Evolutionary conservation across 1,284 basidiomycete genomes (phyloP).

Genomic region (Irpex sp.): DNA sequence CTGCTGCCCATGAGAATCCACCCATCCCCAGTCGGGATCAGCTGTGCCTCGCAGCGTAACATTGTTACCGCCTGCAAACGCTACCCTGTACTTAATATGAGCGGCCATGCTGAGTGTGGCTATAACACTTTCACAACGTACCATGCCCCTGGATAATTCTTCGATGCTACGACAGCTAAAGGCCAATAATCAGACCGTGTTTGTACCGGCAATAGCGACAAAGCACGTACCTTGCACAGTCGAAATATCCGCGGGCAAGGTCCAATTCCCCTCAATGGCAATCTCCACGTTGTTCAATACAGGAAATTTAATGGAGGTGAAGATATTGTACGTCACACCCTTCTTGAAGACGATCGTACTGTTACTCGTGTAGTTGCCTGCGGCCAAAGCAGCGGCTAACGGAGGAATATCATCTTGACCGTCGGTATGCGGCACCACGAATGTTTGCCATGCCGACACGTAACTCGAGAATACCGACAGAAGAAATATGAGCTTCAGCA

Average conservation of each 20-base stretch:
- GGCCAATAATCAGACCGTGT: background rate
- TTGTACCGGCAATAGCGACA: background rate
- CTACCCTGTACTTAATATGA: slow-evolving; percentile 34
- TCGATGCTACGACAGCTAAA: background rate
- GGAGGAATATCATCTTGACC: slow-evolving; percentile 51
- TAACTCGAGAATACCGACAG: background rate
- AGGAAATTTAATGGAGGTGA: slow-evolving; percentile 54
- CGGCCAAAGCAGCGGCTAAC: slow-evolving; percentile 35
- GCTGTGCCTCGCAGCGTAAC: slow-evolving; percentile 52
- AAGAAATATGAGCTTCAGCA: background rate
- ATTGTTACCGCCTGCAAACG: slow-evolving; percentile 51
- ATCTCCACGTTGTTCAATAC: slow-evolving; percentile 53
- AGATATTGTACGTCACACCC: slow-evolving; percentile 56
- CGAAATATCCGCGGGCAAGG: slow-evolving; percentile 50
- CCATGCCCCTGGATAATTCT: slow-evolving; percentile 51
- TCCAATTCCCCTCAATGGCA: slow-evolving; percentile 54
- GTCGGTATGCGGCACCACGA: slow-evolving; percentile 44
- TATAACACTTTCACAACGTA: slow-evolving; percentile 15
- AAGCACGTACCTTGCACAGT: slow-evolving; percentile 44
- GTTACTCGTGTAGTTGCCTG: slow-evolving; percentile 39
- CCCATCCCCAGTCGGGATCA: slow-evolving; percentile 58
- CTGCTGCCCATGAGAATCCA: slow-evolving; percentile 56
- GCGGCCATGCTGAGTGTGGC: background rate
- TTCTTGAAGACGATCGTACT: slow-evolving; percentile 54
- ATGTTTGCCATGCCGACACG: slow-evolving; percentile 41